Base-by-base conservation (phyloP, 2,329 filamentous ascomycete genomes). In the Apiospora kogelbergensis region DNA sequence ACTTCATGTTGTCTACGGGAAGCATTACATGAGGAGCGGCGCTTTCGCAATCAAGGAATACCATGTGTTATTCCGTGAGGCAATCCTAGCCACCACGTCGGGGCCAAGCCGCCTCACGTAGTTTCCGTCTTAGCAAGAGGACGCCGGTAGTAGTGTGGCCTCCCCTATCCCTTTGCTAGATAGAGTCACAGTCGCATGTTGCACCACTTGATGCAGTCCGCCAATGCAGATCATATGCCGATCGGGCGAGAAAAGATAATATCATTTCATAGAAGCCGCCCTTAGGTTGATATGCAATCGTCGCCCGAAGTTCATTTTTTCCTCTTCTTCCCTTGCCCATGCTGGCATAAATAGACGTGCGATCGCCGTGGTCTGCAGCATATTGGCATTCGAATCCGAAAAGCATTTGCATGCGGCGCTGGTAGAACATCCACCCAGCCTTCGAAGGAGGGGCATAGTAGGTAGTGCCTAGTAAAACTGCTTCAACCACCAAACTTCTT, bases 401-500 rank as follows among this genome's bases (percentile, higher is more conserved):
- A 30, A 57, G 26, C 20, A 37, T 60, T 10, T n/a, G 30, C 3
- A 37, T n/a, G 17, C 53, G 11, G 26, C 53, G 20, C 30, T 17
- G 30, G 30, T 5, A 37, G n/a, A 24, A 11, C 45, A 46, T 33
- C 26, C 26, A 15, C 17, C 46, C 26, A 10, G 7, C 30, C 53
- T 60, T 37, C 4, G 17, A 22, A 11, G 1, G 33, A 53, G 13
- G 13, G 4, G 53, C 30, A n/a, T 15, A 3, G 30, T 37, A 37
- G 53, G 30, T 37, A 37, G 26, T 4, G 20, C 22, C 53, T 37
- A 37, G 30, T 37, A 37, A 37, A 60, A 20, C 20, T 30, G 17
- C 26, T 60, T 65, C 24, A 65, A 42, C 37, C 65, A 44, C 63
- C 65, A 41, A 86, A 80, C 70, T 78, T 80, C 78, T 78, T 84